A percentile compares a stretch with the other conserved stretches of the same genome.
Conservation (phyloP, 345 rosid species). For the Brassica napus region DNA sequence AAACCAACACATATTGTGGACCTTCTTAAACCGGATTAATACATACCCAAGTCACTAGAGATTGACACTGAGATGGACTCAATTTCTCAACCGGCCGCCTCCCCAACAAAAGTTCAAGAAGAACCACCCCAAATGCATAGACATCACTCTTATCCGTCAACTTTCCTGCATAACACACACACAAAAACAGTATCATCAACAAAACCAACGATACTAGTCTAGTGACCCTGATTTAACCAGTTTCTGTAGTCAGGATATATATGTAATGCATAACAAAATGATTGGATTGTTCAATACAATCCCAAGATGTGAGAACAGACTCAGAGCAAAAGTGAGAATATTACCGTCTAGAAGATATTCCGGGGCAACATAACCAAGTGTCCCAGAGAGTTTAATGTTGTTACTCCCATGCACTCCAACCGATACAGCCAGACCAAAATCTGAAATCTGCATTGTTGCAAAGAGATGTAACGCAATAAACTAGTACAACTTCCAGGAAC, state of each 20-base stretch:
- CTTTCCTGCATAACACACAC: slow-evolving; percentile 60
- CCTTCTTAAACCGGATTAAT: not conserved
- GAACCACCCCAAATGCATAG: slow-evolving; percentile 90
- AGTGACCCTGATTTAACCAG: not conserved
- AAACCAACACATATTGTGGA: slow-evolving; percentile 43
- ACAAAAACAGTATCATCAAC: not conserved
- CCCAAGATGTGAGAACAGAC: not conserved
- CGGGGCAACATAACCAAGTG: slow-evolving; percentile 92
- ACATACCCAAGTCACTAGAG: slow-evolving; percentile 89
- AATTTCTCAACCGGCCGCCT: slow-evolving; percentile 83
- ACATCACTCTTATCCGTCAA: slow-evolving; percentile 96
- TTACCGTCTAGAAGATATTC: slow-evolving; percentile 89
- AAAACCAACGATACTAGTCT: not conserved
- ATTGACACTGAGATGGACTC: slow-evolving; percentile 81
- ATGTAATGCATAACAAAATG: not conserved
- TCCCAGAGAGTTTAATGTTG: slow-evolving; percentile 80
- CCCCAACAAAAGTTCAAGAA: slow-evolving; percentile 82
- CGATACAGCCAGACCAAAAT: slow-evolving; percentile 90
- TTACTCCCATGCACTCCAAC: slow-evolving; percentile 60
- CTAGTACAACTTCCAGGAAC: not conserved
- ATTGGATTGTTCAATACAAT: not conserved
- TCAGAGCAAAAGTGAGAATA: not conserved
- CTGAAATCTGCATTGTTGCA: slow-evolving; percentile 64
- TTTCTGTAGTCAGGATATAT: not conserved
- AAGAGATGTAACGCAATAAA: not conserved